These are phyloP conservation scores for Apiotrichum porosum DNA, from an alignment of 1,284 basidiomycete species.

Conservation along the genomic window DNA sequence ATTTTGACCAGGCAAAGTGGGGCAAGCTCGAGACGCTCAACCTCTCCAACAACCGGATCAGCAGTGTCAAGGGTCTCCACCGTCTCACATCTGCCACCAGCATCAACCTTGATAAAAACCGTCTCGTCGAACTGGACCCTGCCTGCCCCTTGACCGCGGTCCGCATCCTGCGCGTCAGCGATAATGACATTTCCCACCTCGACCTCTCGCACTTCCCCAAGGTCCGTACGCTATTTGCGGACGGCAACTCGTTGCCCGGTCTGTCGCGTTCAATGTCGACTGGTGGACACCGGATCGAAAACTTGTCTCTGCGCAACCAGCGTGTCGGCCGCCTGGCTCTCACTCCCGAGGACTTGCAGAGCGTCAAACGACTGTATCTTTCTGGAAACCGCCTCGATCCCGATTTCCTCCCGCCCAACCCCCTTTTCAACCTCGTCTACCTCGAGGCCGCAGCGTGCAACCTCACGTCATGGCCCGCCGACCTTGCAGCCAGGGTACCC, in stretches of 20 bases:
- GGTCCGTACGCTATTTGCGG: slow-evolving; percentile 85
- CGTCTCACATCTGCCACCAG: slow-evolving; percentile 61
- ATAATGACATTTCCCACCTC: slow-evolving; percentile 68
- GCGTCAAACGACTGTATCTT: slow-evolving; percentile 88
- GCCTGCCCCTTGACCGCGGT: slow-evolving; percentile 57
- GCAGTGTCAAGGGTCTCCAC: slow-evolving; percentile 59
- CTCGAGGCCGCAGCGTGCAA: slow-evolving; percentile 89
- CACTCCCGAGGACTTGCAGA: slow-evolving; percentile 69
- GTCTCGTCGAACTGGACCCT: slow-evolving; percentile 33
- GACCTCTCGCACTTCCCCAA: slow-evolving; percentile 65
- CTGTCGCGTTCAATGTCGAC: slow-evolving; percentile 51
- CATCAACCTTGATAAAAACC: slow-evolving; percentile 77
- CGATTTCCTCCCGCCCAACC: slow-evolving; percentile 53
- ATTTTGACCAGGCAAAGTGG: slow-evolving; percentile 66
- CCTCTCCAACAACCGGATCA: slow-evolving; percentile 70
- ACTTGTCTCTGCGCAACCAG: slow-evolving; percentile 87
- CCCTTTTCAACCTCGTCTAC: slow-evolving; percentile 76
- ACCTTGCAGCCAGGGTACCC: slow-evolving; percentile 65
- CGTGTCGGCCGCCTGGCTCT: slow-evolving; percentile 43
- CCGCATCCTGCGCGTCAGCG: slow-evolving; percentile 78
- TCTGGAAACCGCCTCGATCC: slow-evolving; percentile 56
- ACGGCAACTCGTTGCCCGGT: slow-evolving; percentile 68
- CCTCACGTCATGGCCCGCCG: slow-evolving; percentile 65
- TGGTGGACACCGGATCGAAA: slow-evolving; percentile 69
- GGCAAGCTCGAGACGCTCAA: slow-evolving; percentile 75